Percentiles rank a stretch among this genome's conserved stretches.
Conservation (phyloP, 1,139 yeast species). For the Scheffersomyces stambukii region DNA sequence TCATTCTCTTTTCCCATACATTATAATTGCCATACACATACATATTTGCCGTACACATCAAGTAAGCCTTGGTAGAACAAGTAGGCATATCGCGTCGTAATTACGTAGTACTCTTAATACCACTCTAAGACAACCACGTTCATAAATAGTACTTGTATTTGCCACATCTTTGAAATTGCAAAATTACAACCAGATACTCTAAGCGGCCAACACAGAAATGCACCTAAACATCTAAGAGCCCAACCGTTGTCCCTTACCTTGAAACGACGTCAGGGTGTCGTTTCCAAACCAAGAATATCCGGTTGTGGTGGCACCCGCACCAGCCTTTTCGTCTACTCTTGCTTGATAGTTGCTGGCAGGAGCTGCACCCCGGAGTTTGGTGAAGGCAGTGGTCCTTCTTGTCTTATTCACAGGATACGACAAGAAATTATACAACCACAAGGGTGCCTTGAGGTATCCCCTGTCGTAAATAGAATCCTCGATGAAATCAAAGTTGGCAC, state of each 20-base stretch:
- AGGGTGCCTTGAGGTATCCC: slow-evolving; percentile 44
- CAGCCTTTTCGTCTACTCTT: neutral
- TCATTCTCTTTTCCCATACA: no score
- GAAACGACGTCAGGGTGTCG: slow-evolving; percentile 16
- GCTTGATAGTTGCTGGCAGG: neutral
- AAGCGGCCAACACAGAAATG: no score
- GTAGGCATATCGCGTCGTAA: no score
- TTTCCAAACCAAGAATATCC: slow-evolving; percentile 17
- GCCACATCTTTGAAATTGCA: no score
- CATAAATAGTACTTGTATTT: no score
- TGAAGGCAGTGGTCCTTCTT: slow-evolving; percentile 29
- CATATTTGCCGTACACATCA: no score
- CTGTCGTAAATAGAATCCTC: slow-evolving; percentile 36
- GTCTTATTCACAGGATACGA: slow-evolving; percentile 27
- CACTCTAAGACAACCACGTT: no score
- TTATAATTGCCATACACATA: no score
- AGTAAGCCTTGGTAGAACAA: no score
- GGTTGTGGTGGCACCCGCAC: slow-evolving; percentile 1
- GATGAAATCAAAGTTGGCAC: slow-evolving; percentile 16
- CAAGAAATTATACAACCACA: slow-evolving; percentile 29
- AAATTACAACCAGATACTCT: no score
- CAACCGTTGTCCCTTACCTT: slow-evolving; percentile 34
- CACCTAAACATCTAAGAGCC: no score
- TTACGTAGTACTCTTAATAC: no score
- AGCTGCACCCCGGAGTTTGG: slow-evolving; percentile 1